Base-by-base conservation (phyloP, 352 stramenopile genomes). In the Vaucheria bursata region DNA sequence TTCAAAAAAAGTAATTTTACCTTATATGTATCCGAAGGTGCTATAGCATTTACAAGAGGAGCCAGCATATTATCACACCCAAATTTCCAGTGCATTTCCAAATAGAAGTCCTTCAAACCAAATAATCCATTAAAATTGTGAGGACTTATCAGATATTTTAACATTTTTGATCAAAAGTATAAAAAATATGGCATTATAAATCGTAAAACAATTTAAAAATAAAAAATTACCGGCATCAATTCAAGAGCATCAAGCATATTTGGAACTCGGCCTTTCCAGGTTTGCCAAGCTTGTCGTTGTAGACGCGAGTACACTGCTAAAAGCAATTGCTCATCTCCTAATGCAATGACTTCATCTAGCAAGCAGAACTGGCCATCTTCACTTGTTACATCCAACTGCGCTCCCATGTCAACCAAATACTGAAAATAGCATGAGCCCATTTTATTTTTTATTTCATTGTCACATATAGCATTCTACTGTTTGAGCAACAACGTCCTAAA, bases 51-150 rank as follows among this genome's bases (percentile, higher is more conserved):
- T 7, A 83, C 78, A 38, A 83, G 65, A 25, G 78, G 78, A 5
- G 78, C 78, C 31, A 83, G 65, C 2, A 83, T 34, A 49, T 83
- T 83, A 49, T 77, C 72, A 59, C 72, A 81, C 65, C 78, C 78
- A 49, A 83, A 83, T 40, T 71, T 72, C 78, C 78, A 83, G 73
- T 83, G 70, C 78, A 83, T 83, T 73, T 83, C 78, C 50, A 83
- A 72, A 70, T 83, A 81, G 49, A 83, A 83, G 69, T 83, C 78
- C 77, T 82, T 36, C 7, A n/a, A 49, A n/a, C n/a, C n/a, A n/a
- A n/a, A n/a, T n/a, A n/a, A n/a, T n/a, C n/a, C n/a, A n/a, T n/a
- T n/a, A n/a, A n/a, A n/a, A n/a, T n/a, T n/a, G n/a, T n/a, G n/a
- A n/a, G n/a, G n/a, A n/a, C n/a, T n/a, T n/a, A n/a, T n/a, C n/a